Conservation (phyloP, 352 stramenopile genomes). For the Lagenidium giganteum region DNA sequence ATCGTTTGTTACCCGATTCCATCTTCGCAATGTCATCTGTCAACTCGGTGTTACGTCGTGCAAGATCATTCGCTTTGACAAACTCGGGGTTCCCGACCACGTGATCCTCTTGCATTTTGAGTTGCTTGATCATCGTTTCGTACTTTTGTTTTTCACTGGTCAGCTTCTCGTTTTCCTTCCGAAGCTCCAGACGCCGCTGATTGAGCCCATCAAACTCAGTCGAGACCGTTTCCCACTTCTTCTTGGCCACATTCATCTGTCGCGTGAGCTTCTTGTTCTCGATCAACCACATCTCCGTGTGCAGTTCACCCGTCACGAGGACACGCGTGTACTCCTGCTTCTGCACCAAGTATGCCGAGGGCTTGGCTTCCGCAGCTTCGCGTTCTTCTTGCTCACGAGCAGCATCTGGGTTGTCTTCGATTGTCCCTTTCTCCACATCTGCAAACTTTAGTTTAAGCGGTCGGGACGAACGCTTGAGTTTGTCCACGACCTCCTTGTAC, state of each 20-base stretch:
- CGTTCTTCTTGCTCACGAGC: constrained; percentile 11
- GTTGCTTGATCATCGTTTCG: constrained; percentile 74
- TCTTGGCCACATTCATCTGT: constrained; percentile 38
- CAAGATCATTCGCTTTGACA: constrained; percentile 67
- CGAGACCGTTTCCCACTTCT: constrained; percentile 73
- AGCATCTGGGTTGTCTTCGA: constrained; percentile 61
- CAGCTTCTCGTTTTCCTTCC: constrained; percentile 71
- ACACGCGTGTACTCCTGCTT: constrained; percentile 79
- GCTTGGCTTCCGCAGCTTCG: constrained; percentile 18
- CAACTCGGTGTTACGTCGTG: constrained; percentile 64
- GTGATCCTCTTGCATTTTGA: constrained; percentile 68
- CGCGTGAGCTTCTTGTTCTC: constrained; percentile 79
- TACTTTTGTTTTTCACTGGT: constrained; percentile 71
- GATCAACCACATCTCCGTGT: constrained; percentile 82
- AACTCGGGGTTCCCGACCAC: constrained; percentile 79
- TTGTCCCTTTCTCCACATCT: constrained; percentile 70
- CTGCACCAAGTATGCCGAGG: constrained; percentile 68
- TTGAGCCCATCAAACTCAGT: constrained; percentile 69
- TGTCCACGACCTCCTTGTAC: constrained; percentile 80
- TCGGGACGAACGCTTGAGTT: constrained; percentile 63
- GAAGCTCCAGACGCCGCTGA: constrained; percentile 42
- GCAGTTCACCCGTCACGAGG: constrained; percentile 73
- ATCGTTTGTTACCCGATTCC: constrained; percentile 75
- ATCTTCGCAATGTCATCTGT: constrained; percentile 84
- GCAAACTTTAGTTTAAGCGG: constrained; percentile 79